Base-by-base conservation (phyloP, 2,329 filamentous ascomycete species). In the Elsinoe arachidis region DNA sequence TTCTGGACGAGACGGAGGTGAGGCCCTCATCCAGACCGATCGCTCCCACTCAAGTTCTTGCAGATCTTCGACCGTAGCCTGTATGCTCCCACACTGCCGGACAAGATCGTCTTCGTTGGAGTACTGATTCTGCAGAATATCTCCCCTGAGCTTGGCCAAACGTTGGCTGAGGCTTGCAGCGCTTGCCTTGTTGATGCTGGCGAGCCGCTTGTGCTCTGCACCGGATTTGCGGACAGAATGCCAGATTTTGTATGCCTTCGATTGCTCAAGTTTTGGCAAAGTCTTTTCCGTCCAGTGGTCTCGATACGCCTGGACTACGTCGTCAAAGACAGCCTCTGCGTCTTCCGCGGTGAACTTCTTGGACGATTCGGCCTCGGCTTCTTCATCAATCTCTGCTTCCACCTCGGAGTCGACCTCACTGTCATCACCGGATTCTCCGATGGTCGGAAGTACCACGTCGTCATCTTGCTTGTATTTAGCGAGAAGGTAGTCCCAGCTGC, bases 161-260 rank as follows among this genome's bases (percentile, higher is more conserved):
- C 85, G 82, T 1, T 64, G 59, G 11, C 78, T 70, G 15, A 80
- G 72, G 3, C 67, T 63, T 3, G 72, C 66, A 9, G 81, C 74
- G 3, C 73, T 65, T 5, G 64, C 65, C 9, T 73, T 71, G n/a
- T 79, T 74, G 6, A 65, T 62, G 1, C 72, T 67, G 15, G 85
- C 77, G 23, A 78, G 71, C 1, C 61, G 57, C 11, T 70, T 68
- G 33, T 72, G 67, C 69, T 64, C 61, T 69, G 34, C 61, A 1
- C 72, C 70, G 41, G 69, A 67, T 9, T 72, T 74, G 53, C 76
- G 80, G 30, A 81, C 81, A 38, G 76, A 70, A 21, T 68, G 66
- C 89, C 88, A 95, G 1, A 86, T 62, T 2, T 66, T 69, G 65
- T 81, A 78, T 0, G 86, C 86, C 58, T 78, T 82, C 3, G 77